These are phyloP conservation scores for Leccinum disarticulatum DNA, from an alignment of 768 basidiomycete genomes.

Conservation along the genomic window DNA sequence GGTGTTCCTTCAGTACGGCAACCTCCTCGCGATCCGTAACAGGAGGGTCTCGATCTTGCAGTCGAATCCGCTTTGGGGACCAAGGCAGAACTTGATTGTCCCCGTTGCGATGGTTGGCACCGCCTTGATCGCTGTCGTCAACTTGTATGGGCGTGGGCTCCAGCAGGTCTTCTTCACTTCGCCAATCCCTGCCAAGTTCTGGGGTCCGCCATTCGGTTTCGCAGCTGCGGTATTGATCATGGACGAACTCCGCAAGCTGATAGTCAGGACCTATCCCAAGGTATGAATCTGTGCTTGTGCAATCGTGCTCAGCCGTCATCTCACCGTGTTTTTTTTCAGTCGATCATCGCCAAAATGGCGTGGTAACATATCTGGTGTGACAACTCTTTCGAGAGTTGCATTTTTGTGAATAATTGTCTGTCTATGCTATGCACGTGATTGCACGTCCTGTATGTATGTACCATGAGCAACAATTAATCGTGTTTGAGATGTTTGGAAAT, in stretches of 20 bases:
- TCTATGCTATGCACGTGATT: background rate
- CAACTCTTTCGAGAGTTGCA: background rate
- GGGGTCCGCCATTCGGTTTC: constrained; percentile 47
- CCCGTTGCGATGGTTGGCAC: constrained; percentile 40
- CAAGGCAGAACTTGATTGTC: constrained; percentile 42
- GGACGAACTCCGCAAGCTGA: constrained; percentile 46
- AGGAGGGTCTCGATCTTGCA: constrained; percentile 43
- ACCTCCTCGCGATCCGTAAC: constrained; percentile 43
- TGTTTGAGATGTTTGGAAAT: background rate
- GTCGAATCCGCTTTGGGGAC: constrained; percentile 48
- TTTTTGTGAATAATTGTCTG: background rate
- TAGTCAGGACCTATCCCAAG: constrained; percentile 45
- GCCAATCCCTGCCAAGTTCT: constrained; percentile 47
- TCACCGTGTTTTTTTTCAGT: constrained; percentile 24
- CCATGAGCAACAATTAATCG: background rate
- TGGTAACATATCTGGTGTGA: constrained; percentile 27
- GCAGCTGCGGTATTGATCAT: constrained; percentile 40
- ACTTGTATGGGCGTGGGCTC: constrained; percentile 46
- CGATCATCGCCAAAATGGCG: constrained; percentile 38
- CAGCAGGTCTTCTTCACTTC: constrained; percentile 43
- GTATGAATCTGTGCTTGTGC: constrained; percentile 17
- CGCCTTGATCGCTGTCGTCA: constrained; percentile 42
- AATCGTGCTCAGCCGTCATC: background rate
- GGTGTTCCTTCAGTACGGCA: constrained; percentile 47
- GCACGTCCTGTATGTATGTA: background rate